phyloP scores from a whole-genome alignment of 345 rosid genomes.

The Gossypium stocksii region DNA sequence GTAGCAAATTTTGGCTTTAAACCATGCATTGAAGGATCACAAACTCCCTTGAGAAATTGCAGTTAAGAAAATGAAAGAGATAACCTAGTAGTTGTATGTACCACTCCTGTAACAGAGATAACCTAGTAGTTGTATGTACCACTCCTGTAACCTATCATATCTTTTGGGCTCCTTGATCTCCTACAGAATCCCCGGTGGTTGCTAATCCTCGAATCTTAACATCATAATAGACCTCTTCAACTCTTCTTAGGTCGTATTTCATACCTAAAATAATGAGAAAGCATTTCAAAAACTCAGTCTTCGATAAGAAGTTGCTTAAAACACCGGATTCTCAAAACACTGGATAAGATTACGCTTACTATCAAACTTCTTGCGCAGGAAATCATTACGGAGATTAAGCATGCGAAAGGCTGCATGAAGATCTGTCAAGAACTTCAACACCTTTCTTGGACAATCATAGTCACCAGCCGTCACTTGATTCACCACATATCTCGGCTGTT shows the following conservation, averaged over 20 bases:
- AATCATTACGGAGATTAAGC: constrained; percentile 95
- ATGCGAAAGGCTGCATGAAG: constrained; percentile 84
- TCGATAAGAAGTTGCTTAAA: neutral
- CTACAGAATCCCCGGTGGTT: constrained; percentile 34
- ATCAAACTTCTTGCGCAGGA: constrained; percentile 94
- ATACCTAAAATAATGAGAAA: constrained; percentile 48
- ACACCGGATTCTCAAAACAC: neutral
- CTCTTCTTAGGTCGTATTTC: constrained; percentile 80
- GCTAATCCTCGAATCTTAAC: constrained; percentile 81
- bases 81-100: neutral
- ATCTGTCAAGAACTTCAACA: constrained; percentile 77
- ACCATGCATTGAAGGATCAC: neutral
- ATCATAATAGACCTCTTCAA: constrained; percentile 85
- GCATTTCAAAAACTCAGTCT: neutral
- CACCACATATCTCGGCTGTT: constrained; percentile 89
- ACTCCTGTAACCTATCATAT: constrained; percentile 10
- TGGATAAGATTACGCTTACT: constrained; percentile 31
- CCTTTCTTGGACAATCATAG: constrained; percentile 88
- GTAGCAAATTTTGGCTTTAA: neutral
- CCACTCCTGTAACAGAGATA: neutral
- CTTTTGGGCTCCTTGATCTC: constrained; percentile 26
- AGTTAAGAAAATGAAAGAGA: neutral
- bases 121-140: neutral
- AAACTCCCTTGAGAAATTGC: neutral
- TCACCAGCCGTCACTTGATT: constrained; percentile 88